These are phyloP conservation scores for Cystobasidium onofrii DNA, from an alignment of 768 basidiomycete genomes.

Conservation along the genomic window DNA sequence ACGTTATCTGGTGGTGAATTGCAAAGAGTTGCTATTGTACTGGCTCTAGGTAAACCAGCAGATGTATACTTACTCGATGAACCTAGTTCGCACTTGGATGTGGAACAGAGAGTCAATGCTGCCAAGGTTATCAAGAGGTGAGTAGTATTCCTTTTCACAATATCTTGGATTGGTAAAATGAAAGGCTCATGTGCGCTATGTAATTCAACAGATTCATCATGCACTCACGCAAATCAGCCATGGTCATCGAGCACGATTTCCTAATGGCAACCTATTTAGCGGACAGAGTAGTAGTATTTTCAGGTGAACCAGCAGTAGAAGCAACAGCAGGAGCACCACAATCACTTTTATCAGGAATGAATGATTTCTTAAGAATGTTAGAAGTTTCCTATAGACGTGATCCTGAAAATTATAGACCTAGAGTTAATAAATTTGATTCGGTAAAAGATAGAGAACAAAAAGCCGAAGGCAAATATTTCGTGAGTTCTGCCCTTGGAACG, in stretches of 20 bases:
- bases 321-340: conserved; percentile 91
- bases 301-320: conserved; percentile 63
- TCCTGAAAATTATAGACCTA: conserved; percentile 54
- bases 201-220: conserved; percentile 66
- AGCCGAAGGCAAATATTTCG: conserved; percentile 31
- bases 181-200: too few species aligned
- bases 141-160: too few species aligned
- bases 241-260: conserved; percentile 99
- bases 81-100: conserved; percentile 84
- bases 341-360: conserved; percentile 91
- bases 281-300: conserved; percentile 83
- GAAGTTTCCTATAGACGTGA: conserved; percentile 98
- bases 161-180: too few species aligned
- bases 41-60: conserved; percentile 66
- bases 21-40: conserved; percentile 91
- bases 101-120: conserved; percentile 97
- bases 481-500: too few species aligned
- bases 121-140: conserved; percentile 95
- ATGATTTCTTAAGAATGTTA: conserved; percentile 86
- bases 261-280: conserved; percentile 99
- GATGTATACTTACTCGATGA: conserved; percentile 93
- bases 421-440: conserved; percentile 50
- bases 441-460: conserved; percentile 50
- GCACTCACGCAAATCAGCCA: conserved; percentile 93
- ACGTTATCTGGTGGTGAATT: conserved; percentile 97